Evolutionary conservation across 83 land plant species (phyloP).

Genomic region (Picea engelmannii): DNA sequence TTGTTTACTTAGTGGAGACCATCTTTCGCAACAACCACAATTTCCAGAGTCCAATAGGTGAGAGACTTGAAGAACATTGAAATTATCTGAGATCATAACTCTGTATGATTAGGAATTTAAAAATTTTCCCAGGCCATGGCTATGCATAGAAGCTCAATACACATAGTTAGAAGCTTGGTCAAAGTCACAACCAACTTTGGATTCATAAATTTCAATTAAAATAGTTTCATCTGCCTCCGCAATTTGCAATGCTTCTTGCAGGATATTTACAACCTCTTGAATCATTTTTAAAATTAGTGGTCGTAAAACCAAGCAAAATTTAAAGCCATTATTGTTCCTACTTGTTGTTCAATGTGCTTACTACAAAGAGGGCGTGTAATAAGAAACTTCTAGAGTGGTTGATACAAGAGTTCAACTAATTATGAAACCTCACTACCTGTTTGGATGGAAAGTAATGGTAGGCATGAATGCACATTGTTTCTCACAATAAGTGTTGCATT

Average conservation of each 20-base stretch:
- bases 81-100: too few relatives aligned
- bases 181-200: slow-evolving; percentile 87
- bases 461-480: slow-evolving; percentile 92
- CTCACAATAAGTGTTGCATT: slow-evolving; percentile 88
- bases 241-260: slow-evolving; percentile 95
- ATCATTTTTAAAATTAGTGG: slow-evolving; percentile 94
- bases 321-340: slow-evolving; percentile 93
- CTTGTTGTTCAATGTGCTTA: slow-evolving; percentile 96
- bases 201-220: slow-evolving; percentile 88
- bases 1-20: too few relatives aligned
- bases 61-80: too few relatives aligned
- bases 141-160: too few relatives aligned
- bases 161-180: slow-evolving; percentile 44
- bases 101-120: too few relatives aligned
- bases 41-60: too few relatives aligned
- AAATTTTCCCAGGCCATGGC: too few relatives aligned
- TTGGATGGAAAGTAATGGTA: slow-evolving; percentile 92
- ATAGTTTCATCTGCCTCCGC: slow-evolving; percentile 95
- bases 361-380: slow-evolving; percentile 75
- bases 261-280: slow-evolving; percentile 78
- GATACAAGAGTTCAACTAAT: slow-evolving; percentile 86
- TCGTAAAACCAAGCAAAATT: slow-evolving; percentile 93
- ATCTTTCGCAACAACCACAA: too few relatives aligned
- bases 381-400: slow-evolving; percentile 87
- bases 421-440: slow-evolving; percentile 99